Percentiles rank a stretch among this genome's conserved stretches.
These are phyloP conservation scores for Toxicodendron radicans DNA, from an alignment of 345 rosid genomes.

Conservation along the genomic window DNA sequence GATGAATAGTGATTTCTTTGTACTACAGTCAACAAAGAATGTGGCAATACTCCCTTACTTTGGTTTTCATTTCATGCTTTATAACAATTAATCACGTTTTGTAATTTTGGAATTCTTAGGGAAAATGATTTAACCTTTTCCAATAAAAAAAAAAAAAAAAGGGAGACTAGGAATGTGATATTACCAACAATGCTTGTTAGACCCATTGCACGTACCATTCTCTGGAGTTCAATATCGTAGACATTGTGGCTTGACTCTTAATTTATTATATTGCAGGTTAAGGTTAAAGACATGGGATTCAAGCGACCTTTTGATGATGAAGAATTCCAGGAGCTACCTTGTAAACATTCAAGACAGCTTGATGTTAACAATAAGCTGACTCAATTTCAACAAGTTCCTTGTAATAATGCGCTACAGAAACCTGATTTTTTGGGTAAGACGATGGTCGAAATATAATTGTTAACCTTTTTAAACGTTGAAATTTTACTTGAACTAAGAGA, in stretches of 20 bases:
- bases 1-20: no score
- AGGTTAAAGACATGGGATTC: conserved; percentile 37
- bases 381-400: conserved; percentile 31
- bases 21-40: no score
- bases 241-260: not conserved
- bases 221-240: not conserved
- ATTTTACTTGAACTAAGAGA: not conserved
- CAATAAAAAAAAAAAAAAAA: no score
- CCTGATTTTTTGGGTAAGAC: conserved; percentile 32
- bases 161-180: not conserved
- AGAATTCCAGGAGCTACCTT: conserved; percentile 39
- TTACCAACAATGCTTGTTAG: not conserved
- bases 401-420: conserved; percentile 20
- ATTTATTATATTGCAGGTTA: conserved; percentile 26
- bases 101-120: not conserved
- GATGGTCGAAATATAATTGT: not conserved
- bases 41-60: not conserved
- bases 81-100: not conserved
- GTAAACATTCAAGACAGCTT: conserved; percentile 46
- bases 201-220: not conserved
- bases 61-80: not conserved
- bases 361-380: conserved; percentile 32
- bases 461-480: not conserved
- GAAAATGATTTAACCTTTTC: no score
- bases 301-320: conserved; percentile 55